Evolutionary conservation across 2,329 filamentous ascomycete genomes (phyloP).

Genomic region (Sclerotinia borealis): DNA sequence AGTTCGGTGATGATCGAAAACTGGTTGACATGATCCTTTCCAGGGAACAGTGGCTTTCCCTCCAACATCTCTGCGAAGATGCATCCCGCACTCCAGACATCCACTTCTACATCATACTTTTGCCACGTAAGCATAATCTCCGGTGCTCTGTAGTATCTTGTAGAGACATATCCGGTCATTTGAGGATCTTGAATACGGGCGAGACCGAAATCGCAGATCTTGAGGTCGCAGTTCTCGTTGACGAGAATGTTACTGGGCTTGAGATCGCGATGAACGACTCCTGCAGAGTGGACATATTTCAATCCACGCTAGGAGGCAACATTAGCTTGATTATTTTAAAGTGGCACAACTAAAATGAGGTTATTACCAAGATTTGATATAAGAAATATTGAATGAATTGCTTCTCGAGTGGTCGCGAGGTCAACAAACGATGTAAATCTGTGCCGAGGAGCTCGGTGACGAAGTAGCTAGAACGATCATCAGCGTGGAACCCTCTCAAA

Average conservation of each 20-base stretch:
- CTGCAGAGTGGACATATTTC: slow-evolving; percentile 98
- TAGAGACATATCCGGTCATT: slow-evolving; percentile 99
- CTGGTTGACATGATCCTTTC: slow-evolving; percentile 99
- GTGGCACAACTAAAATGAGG: neutral
- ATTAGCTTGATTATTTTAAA: slow-evolving; percentile 14
- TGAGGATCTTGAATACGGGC: slow-evolving; percentile 97
- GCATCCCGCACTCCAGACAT: slow-evolving; percentile 98
- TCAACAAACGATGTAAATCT: slow-evolving; percentile 90
- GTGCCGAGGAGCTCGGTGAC: slow-evolving; percentile 97
- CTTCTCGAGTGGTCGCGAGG: slow-evolving; percentile 92
- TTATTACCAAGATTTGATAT: slow-evolving; percentile 89
- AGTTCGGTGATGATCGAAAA: slow-evolving; percentile 99
- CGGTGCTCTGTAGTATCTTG: slow-evolving; percentile 94
- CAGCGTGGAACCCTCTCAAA: slow-evolving; percentile 21
- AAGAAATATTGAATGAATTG: slow-evolving; percentile 99
- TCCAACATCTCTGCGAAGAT: slow-evolving; percentile 99
- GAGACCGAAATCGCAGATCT: slow-evolving; percentile 98
- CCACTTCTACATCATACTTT: slow-evolving; percentile 98
- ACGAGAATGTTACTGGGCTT: slow-evolving; percentile 99
- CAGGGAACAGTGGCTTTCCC: slow-evolving; percentile 95
- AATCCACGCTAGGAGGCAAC: slow-evolving; percentile 65
- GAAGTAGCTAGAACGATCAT: slow-evolving; percentile 66
- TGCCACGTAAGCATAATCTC: slow-evolving; percentile 99
- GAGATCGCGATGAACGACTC: slow-evolving; percentile 93
- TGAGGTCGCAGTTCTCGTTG: slow-evolving; percentile 98